Evolutionary conservation across 2,329 filamentous ascomycete genomes (phyloP), one percentile per base, ranked within the genome.

Genomic region (Aspergillus ruber): DNA sequence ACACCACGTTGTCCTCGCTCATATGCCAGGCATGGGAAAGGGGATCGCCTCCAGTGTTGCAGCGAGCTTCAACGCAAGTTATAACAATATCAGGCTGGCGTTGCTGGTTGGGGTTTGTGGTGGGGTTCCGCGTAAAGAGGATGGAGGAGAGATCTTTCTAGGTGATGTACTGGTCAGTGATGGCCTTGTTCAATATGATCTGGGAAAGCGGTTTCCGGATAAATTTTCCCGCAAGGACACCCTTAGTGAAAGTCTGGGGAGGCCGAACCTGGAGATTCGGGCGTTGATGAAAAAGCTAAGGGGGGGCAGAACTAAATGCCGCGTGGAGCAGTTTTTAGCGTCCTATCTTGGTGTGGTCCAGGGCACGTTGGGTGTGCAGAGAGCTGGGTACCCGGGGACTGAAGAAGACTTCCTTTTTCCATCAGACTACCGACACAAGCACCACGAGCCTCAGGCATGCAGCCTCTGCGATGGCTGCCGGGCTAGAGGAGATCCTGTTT

Each of bases 121-220:
- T 1, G 58, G 57, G 1, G 52, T 52, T 2, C 54, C 56, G 20
- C 20, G 20, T 4, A 20, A 40, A n/a, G 6, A 12, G 42, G 5
- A n/a, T n/a, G 4, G 32, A 20, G 20, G 29, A 8, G 50, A 58
- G 12, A 48, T 63, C 8, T 50, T 54, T 13, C 42, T 64, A 2
- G 61, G 62, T 1, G 61, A 64, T 48, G 55, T 62, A 2, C 51
- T 63, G 10, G 47, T 64, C 17, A 63, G 61, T 47, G 47, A 50
- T 35, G 49, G 45, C 3, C 45, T 61, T 3, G 48, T 59, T 8
- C 52, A 58, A 40, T 59, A 55, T 44, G 57, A 62, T 23, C 51
- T 61, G 15, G 59, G 56, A 12, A 51, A 51, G 4, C 20, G 20
- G 20, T 20, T 20, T 20, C 20, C 20, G 4, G 20, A 20, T 20